Evolutionary conservation across 192 early-diverging fungal species (phyloP).

Genomic region (Spizellomyces sp.): DNA sequence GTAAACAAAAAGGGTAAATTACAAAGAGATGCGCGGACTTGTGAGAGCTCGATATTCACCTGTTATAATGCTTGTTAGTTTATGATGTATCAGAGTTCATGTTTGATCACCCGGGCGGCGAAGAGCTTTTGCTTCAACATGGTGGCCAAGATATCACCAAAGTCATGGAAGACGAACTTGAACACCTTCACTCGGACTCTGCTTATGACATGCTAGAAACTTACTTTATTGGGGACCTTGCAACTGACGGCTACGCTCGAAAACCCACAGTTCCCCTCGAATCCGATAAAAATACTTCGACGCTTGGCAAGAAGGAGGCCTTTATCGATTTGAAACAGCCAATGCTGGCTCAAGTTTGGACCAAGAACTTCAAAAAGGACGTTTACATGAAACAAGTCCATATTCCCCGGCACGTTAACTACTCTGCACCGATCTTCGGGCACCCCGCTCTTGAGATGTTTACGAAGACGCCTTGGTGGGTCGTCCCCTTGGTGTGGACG

Average conservation of each 20-base stretch:
- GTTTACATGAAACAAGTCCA: slow-evolving; percentile 92
- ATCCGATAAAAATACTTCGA: slow-evolving; percentile 4
- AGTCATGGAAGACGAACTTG: slow-evolving; percentile 74
- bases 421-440: slow-evolving; percentile 84
- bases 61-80: slow-evolving; percentile 40
- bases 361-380: slow-evolving; percentile 71
- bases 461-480: slow-evolving; percentile 90
- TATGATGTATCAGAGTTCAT: slow-evolving; percentile 90
- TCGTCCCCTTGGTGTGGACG: slow-evolving; percentile 86
- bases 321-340: slow-evolving; percentile 85
- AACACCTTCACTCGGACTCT: slow-evolving; percentile 78
- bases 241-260: not conserved
- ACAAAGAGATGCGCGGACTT: not conserved
- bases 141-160: slow-evolving; percentile 83
- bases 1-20: slow-evolving; percentile 61
- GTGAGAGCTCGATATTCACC: not conserved
- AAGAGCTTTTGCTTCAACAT: slow-evolving; percentile 83
- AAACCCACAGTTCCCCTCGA: not conserved
- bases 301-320: slow-evolving; percentile 51
- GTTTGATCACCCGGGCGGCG: slow-evolving; percentile 91
- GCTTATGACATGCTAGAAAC: slow-evolving; percentile 88
- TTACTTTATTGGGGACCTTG: slow-evolving; percentile 71
- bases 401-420: slow-evolving; percentile 76
- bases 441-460: slow-evolving; percentile 73
- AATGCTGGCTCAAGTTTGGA: slow-evolving; percentile 79